phyloP scores from a whole-genome alignment of 1,284 basidiomycete genomes.

The Ustilago sp. region DNA sequence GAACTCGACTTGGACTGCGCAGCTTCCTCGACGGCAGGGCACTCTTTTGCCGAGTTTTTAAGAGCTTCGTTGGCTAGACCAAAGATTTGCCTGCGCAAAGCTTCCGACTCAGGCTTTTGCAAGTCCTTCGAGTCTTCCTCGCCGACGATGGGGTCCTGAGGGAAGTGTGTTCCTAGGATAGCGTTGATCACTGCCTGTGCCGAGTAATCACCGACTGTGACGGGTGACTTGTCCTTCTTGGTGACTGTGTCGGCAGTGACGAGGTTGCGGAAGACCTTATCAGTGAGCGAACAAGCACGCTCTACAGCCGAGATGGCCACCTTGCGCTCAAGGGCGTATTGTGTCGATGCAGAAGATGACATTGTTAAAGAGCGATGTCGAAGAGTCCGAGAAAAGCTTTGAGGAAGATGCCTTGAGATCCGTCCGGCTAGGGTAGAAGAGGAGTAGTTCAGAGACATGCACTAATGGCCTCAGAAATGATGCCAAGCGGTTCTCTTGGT shows the following conservation, averaged over 20 bases:
- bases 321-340: constrained; percentile 74
- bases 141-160: constrained; percentile 88
- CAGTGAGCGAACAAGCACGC: constrained; percentile 80
- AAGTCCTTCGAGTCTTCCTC: constrained; percentile 90
- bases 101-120: constrained; percentile 69
- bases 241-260: constrained; percentile 85
- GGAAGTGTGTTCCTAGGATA: constrained; percentile 75
- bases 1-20: constrained; percentile 69
- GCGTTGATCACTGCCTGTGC: constrained; percentile 67
- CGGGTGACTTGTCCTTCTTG: constrained; percentile 94
- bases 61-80: constrained; percentile 86
- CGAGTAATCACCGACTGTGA: constrained; percentile 76
- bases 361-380: constrained; percentile 18
- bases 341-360: constrained; percentile 32
- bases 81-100: constrained; percentile 79
- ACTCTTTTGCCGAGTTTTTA: constrained; percentile 56
- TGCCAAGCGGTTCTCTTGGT: background rate
- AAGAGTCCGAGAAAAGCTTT: background rate
- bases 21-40: constrained; percentile 70
- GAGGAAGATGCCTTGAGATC: constrained; percentile 10
- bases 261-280: constrained; percentile 87
- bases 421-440: constrained; percentile 7
- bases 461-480: constrained; percentile 1
- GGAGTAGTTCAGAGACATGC: constrained; percentile 17
- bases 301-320: constrained; percentile 90